Evolutionary conservation across 2,329 filamentous ascomycete genomes (phyloP), one percentile per base, ranked within the genome.

Genomic region (Paraphoma sp.): DNA sequence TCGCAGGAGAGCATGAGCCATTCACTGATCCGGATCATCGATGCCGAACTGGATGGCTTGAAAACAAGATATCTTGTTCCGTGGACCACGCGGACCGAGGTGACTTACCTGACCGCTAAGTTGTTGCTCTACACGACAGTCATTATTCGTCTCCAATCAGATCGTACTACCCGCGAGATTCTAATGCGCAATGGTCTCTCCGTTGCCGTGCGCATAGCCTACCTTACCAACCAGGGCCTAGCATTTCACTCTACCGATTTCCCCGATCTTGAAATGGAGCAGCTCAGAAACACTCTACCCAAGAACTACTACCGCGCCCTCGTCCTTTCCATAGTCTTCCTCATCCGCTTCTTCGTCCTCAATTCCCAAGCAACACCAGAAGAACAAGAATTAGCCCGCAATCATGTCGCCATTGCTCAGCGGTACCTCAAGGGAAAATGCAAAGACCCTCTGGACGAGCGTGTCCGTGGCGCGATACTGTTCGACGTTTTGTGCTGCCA

Each of bases 341-440:
- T 68, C 1, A 59, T 69, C 12, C 63, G 65, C 14, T 67, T 67
- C 56, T 69, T 70, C 47, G 62, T 55, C 7, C 51, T 68, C 10
- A 70, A 67, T 42, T 60, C 49, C 29, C 50, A 56, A 42, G 63
- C 62, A 11, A 46, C 56, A 8, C 45, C 60, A 4, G 65, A 67
- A 43, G 65, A 70, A 46, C 65, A 62, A 42, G 65, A 68, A 41
- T 36, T 64, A 4, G 65, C 67, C 10, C 62, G 62, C n/a, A 68
- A 70, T 41, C 65, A 68, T 42, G 57, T 70, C 9, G 59, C 65
- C 10, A 64, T 67, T 6, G 62, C 62, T 6, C 65, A 68, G 53
- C 42, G 56, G 3, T 64, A 59, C 43, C 56, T 69, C 42, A 62
- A 59, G 31, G 31, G 52, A 12, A 53, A 53, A 10, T 56, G 59